Percentiles rank a stretch among this genome's conserved stretches.
Conservation (phyloP, 768 basidiomycete genomes). For the Mycena venus region DNA sequence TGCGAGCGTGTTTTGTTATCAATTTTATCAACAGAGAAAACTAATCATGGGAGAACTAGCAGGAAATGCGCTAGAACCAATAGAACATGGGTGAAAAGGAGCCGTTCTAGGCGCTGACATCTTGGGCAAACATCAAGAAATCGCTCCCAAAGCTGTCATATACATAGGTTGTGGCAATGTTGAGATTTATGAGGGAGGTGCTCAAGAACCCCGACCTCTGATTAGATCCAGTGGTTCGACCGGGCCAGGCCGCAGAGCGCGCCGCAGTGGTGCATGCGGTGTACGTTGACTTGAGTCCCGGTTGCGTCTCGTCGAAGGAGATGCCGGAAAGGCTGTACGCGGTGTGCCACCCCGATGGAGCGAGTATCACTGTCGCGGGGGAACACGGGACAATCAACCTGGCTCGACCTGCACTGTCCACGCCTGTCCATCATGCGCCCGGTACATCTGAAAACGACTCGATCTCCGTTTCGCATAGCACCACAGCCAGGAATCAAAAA, state of each 20-base stretch:
- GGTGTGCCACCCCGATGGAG: not conserved
- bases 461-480: too few species aligned
- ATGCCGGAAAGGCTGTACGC: constrained; percentile 4
- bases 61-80: too few species aligned
- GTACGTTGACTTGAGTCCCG: constrained; percentile 2
- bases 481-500: too few species aligned
- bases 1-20: too few species aligned
- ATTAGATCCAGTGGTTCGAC: constrained; percentile 7
- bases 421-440: too few species aligned
- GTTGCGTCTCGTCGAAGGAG: constrained; percentile 22
- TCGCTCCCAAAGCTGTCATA: constrained; percentile 18
- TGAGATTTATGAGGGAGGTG: constrained; percentile 2
- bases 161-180: not conserved
- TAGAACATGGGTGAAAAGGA: too few species aligned
- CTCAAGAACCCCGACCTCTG: constrained; percentile 3
- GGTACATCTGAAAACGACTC: too few species aligned
- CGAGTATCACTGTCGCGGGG: too few species aligned
- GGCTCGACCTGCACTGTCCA: too few species aligned
- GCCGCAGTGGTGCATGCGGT: not conserved
- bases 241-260: not conserved
- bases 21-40: too few species aligned
- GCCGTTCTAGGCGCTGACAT: constrained; percentile 13
- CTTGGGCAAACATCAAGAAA: not conserved
- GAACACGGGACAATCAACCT: too few species aligned
- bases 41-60: too few species aligned